These are phyloP conservation scores for Penicillium sp. DNA, from an alignment of 2,329 filamentous ascomycete species.

Conservation along the genomic window DNA sequence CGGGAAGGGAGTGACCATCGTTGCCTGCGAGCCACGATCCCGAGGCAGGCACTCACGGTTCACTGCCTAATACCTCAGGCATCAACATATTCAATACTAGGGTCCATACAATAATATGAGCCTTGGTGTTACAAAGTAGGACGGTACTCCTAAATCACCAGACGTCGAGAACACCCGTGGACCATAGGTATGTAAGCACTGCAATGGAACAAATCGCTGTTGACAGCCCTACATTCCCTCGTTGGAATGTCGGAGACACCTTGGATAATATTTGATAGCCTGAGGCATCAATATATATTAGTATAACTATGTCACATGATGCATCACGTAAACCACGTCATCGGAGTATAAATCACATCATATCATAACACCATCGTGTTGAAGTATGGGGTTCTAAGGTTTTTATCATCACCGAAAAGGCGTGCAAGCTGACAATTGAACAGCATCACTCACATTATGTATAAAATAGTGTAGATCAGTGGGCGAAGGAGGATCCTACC, in stretches of 20 bases:
- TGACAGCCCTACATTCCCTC: constrained; percentile 1
- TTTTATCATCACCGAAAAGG: not conserved
- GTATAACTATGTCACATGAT: not conserved
- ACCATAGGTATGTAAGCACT: not conserved
- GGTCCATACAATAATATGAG: not conserved
- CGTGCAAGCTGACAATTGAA: no score
- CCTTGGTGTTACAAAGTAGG: not conserved
- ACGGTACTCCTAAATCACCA: not conserved
- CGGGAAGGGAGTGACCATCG: not conserved
- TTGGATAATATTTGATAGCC: not conserved
- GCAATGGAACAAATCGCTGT: not conserved
- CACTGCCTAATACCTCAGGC: not conserved
- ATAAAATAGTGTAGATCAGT: not conserved
- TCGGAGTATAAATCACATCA: not conserved
- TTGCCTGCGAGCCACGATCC: not conserved
- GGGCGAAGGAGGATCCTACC: not conserved
- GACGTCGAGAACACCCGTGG: not conserved
- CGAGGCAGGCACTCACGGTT: not conserved
- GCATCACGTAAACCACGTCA: not conserved
- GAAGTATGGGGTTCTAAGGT: not conserved
- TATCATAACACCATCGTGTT: not conserved
- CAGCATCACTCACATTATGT: not conserved
- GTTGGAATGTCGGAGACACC: not conserved
- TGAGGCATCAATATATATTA: not conserved
- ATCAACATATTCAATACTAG: not conserved